phyloP scores from a whole-genome alignment of 2,329 filamentous ascomycete genomes.

The Colletotrichum abscissum region DNA sequence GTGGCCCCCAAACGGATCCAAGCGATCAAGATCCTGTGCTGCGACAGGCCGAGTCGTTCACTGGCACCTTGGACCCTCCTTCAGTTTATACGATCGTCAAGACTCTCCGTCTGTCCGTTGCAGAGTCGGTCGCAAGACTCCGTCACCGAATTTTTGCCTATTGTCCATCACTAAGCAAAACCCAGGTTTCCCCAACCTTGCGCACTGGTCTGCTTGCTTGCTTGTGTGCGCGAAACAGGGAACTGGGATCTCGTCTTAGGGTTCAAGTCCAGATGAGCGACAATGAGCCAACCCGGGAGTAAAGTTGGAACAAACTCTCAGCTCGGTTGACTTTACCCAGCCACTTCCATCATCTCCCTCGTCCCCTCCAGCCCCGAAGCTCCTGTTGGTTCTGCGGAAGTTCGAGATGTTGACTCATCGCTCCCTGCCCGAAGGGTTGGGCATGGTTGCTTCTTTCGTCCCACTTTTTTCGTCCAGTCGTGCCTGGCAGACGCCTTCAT shows the following conservation, averaged over 20 bases:
- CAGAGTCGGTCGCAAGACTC: conserved; percentile 17
- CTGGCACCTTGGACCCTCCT: conserved; percentile 13
- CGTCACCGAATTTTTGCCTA: background rate
- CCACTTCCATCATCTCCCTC: conserved; percentile 21
- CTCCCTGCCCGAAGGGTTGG: conserved; percentile 35
- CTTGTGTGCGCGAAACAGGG: conserved; percentile 19
- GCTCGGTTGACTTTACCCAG: background rate
- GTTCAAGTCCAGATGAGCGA: conserved; percentile 5
- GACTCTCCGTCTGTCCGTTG: conserved; percentile 22
- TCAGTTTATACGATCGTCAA: background rate
- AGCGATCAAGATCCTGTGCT: conserved; percentile 29
- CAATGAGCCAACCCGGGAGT: background rate
- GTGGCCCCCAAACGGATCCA: conserved; percentile 20
- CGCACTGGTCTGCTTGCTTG: background rate
- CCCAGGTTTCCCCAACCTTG: background rate
- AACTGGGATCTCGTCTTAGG: conserved; percentile 23
- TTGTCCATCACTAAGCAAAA: background rate
- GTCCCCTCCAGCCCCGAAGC: conserved; percentile 8
- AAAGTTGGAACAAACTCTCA: background rate
- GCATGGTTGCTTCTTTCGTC: conserved; percentile 35
- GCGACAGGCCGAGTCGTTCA: conserved; percentile 14
- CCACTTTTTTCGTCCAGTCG: conserved; percentile 34
- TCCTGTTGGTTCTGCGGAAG: background rate
- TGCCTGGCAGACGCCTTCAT: conserved; percentile 35
- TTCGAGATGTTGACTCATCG: conserved; percentile 35